These are phyloP conservation scores for Poronia punctata DNA, from an alignment of 495 filamentous ascomycete genomes.

Conservation along the genomic window DNA sequence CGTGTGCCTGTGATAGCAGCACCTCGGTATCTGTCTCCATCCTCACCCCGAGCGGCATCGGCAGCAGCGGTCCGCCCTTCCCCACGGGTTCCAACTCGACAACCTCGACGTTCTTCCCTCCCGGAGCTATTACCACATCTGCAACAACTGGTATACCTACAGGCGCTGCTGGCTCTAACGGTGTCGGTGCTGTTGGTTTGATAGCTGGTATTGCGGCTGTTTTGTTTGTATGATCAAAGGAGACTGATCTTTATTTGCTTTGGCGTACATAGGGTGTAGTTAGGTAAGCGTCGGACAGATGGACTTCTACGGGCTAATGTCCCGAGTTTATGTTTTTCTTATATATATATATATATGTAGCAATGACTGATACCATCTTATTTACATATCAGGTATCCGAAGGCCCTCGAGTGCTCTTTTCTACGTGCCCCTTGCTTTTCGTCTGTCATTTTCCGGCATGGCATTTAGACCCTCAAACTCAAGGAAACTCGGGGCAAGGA, in stretches of 20 bases:
- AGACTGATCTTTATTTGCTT: not conserved
- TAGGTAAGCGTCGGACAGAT: not conserved
- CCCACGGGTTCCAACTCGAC: constrained; percentile 13
- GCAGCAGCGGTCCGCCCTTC: not conserved
- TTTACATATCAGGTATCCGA: not conserved
- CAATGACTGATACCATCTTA: not conserved
- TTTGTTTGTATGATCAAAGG: constrained; percentile 11
- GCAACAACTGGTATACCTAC: constrained; percentile 21
- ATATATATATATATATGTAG: not conserved
- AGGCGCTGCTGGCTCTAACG: constrained; percentile 27
- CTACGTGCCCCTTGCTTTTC: not conserved
- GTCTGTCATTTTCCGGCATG: not conserved
- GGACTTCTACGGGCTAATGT: no score
- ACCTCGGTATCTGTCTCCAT: constrained; percentile 1
- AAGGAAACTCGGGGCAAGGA: constrained; percentile 13
- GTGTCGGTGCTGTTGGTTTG: constrained; percentile 19
- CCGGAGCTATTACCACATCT: constrained; percentile 13
- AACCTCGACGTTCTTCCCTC: constrained; percentile 6
- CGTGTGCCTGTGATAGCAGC: constrained; percentile 8
- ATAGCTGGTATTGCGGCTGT: constrained; percentile 23
- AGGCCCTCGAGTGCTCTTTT: not conserved
- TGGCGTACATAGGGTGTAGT: not conserved
- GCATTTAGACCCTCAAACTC: no score
- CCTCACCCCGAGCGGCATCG: not conserved
- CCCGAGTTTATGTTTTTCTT: no score